phyloP scores from a whole-genome alignment of 768 basidiomycete species.

The Agrocybe pediades region DNA sequence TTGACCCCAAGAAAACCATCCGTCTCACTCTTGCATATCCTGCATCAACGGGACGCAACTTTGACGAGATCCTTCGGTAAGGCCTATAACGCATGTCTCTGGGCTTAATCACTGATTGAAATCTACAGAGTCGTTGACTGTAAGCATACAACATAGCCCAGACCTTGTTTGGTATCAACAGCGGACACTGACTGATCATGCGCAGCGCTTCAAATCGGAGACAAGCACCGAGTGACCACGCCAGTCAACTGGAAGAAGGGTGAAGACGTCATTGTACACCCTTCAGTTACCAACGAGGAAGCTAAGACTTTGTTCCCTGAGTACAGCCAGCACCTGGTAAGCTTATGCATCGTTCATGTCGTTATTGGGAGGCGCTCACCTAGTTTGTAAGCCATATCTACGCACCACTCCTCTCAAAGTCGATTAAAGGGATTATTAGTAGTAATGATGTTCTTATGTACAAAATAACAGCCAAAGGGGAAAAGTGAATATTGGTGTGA shows the following conservation, averaged over 20 bases:
- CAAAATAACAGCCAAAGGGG: not conserved
- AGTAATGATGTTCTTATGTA: slow-evolving; percentile 8
- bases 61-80: slow-evolving; percentile 61
- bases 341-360: slow-evolving; percentile 8
- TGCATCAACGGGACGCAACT: slow-evolving; percentile 94
- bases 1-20: slow-evolving; percentile 96
- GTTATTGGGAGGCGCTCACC: slow-evolving; percentile 3
- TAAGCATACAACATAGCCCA: slow-evolving; percentile 20
- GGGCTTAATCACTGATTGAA: slow-evolving; percentile 1
- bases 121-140: slow-evolving; percentile 72
- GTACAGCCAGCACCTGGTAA: slow-evolving; percentile 77
- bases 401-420: slow-evolving; percentile 69
- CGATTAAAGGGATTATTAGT: slow-evolving; percentile 23
- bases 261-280: slow-evolving; percentile 92
- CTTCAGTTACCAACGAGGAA: slow-evolving; percentile 81
- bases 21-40: slow-evolving; percentile 91
- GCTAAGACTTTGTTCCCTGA: slow-evolving; percentile 91
- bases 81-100: slow-evolving; percentile 9
- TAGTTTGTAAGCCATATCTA: slow-evolving; percentile 70
- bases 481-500: not conserved
- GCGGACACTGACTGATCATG: slow-evolving; percentile 12
- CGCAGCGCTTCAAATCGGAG: slow-evolving; percentile 84
- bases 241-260: slow-evolving; percentile 96
- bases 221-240: slow-evolving; percentile 82
- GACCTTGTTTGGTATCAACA: slow-evolving; percentile 3